Conservation (phyloP, 2,329 filamentous ascomycete species). For the Penicillium brasilianum region DNA sequence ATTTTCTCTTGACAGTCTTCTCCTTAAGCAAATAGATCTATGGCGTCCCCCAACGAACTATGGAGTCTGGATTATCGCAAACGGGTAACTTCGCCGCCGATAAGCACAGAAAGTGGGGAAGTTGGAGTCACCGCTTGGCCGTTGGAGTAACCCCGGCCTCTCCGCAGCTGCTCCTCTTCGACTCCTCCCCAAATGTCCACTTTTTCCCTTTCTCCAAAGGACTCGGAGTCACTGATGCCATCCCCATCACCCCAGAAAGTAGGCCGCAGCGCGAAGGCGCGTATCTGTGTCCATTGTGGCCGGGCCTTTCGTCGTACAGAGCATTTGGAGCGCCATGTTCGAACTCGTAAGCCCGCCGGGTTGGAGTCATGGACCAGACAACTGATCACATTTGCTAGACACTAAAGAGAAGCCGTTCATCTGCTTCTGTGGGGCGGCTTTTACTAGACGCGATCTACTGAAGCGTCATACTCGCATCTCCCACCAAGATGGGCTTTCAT, state of each 20-base stretch:
- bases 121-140: conserved; percentile 28
- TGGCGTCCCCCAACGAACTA: background rate
- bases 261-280: conserved; percentile 37
- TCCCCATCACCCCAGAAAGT: conserved; percentile 37
- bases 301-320: conserved; percentile 42
- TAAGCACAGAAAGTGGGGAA: conserved; percentile 7
- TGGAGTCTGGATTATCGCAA: conserved; percentile 2
- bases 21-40: background rate
- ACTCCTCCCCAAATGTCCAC: conserved; percentile 18
- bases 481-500: conserved; percentile 38
- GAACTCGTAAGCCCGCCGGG: conserved; percentile 37
- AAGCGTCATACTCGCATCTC: conserved; percentile 43
- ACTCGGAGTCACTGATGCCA: conserved; percentile 37
- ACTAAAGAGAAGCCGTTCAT: conserved; percentile 45
- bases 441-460: conserved; percentile 42
- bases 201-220: conserved; percentile 32
- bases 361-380: conserved; percentile 7
- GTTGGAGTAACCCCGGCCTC: conserved; percentile 21
- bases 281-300: conserved; percentile 42
- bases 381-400: conserved; percentile 31
- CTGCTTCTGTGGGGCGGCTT: conserved; percentile 44
- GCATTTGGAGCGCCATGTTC: conserved; percentile 44
- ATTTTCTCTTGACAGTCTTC: background rate
- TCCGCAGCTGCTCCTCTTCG: conserved; percentile 14
- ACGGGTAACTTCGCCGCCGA: background rate